Conservation (phyloP, 2,329 filamentous ascomycete species). For the Cercospora citrullina region DNA sequence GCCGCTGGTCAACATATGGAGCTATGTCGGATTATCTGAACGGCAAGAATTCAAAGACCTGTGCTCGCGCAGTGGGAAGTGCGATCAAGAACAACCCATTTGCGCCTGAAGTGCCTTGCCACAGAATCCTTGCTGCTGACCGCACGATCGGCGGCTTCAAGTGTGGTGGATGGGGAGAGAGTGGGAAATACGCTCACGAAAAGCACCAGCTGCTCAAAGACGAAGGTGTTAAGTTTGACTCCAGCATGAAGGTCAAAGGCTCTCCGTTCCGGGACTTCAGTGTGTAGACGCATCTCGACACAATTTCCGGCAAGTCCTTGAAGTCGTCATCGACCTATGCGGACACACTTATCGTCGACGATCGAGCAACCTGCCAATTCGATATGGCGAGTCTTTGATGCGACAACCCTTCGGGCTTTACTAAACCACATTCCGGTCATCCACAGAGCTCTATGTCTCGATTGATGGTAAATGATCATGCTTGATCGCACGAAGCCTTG, state of each 20-base stretch:
- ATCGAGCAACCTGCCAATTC: background rate
- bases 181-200: constrained; percentile 45
- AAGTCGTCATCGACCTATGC: constrained; percentile 46
- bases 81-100: constrained; percentile 47
- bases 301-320: constrained; percentile 34
- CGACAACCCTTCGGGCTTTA: background rate
- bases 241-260: constrained; percentile 45
- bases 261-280: constrained; percentile 41
- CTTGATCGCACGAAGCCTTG: background rate
- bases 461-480: background rate
- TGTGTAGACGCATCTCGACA: background rate
- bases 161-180: constrained; percentile 49
- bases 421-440: background rate
- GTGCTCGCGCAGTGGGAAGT: constrained; percentile 44
- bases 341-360: constrained; percentile 39
- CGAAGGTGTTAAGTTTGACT: constrained; percentile 50
- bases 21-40: constrained; percentile 39
- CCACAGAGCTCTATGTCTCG: background rate
- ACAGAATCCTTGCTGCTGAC: constrained; percentile 41
- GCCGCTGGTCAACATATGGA: constrained; percentile 41
- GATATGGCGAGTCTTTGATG: background rate
- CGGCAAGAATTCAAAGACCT: constrained; percentile 38
- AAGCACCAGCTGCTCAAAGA: constrained; percentile 45
- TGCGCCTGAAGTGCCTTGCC: constrained; percentile 47
- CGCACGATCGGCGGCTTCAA: constrained; percentile 53